Evolutionary conservation across 2,329 filamentous ascomycete species (phyloP), one percentile per base, ranked within the genome.

Genomic region (Trichoderma koningii): DNA sequence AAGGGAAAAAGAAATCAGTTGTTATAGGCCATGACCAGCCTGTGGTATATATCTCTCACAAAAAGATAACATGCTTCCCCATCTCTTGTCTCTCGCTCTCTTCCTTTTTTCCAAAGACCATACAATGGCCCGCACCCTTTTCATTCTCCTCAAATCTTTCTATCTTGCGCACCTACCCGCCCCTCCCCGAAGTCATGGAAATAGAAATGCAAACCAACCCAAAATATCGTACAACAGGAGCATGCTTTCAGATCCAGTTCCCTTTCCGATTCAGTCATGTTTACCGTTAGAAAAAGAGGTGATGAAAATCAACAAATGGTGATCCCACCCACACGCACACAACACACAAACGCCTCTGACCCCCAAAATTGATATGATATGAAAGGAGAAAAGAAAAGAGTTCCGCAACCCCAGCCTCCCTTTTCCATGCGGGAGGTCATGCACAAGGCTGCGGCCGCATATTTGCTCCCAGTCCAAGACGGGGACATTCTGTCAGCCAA

Each of bases 181-280:
- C 59, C 23, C 47, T 44, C 14, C 23, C 66, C 63, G 5, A 14
- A 38, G 12, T 38, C 34, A 38, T 14, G 10, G 10, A 38, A 55
- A 69, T 68, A 56, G 55, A 55, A 69, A 69, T 71, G 71, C 70
- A 68, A 69, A 28, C 48, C 47, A 61, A 52, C 23, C 66, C 70
- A 66, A 65, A 56, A 66, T 73, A 74, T 74, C 70, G 69, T 74
- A 74, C 73, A 74, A 70, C 67, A 64, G 71, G 70, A 68, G 69
- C 68, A 67, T 69, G 70, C 68, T 70, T 60, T 61, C 42, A 59
- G 51, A 63, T 63, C 59, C 59, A 63, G 59, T 45, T 62, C 21
- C 60, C 56, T 61, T 55, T 64, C 55, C 62, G 47, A 56, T 66
- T 38, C 69, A 67, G 70, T 66, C 66, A 66, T 68, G 66, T 65